A percentile compares a stretch with the other conserved stretches of the same genome.
Evolutionary conservation across 108 stramenopile species (phyloP).

Genomic region (Nitzschia sp.): DNA sequence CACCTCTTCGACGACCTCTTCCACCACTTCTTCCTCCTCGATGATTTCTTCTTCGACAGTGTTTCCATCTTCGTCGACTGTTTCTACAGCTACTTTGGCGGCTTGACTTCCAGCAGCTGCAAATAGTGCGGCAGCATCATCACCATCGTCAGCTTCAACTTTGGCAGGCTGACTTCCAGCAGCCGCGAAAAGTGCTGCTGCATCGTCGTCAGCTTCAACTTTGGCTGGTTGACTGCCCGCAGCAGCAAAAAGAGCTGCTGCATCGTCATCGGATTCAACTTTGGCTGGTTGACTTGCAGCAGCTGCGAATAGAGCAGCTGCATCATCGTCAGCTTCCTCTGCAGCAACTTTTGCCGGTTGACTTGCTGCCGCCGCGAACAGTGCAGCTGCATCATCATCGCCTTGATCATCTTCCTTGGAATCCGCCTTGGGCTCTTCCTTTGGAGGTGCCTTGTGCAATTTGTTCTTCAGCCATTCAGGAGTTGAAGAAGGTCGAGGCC

Average conservation of each 20-base stretch:
- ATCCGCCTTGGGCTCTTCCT: not conserved
- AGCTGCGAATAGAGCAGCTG: not conserved
- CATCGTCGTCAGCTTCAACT: not conserved
- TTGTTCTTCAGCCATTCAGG: constrained; percentile 10
- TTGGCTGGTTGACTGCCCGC: not conserved
- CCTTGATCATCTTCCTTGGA: not conserved
- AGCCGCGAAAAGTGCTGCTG: not conserved
- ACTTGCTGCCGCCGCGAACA: constrained; percentile 5
- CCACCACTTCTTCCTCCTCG: constrained; percentile 12
- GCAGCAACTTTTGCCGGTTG: not conserved
- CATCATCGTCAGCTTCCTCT: not conserved
- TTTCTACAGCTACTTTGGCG: not conserved
- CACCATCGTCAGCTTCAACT: not conserved
- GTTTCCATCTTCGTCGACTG: not conserved
- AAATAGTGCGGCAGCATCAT: constrained; percentile 23
- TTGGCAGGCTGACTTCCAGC: not conserved
- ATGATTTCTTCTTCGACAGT: constrained; percentile 10
- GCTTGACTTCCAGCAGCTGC: not conserved
- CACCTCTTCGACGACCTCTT: constrained; percentile 4
- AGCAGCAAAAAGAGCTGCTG: not conserved
- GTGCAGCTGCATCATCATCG: constrained; percentile 1
- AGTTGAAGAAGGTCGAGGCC: not conserved
- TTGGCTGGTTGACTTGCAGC: not conserved
- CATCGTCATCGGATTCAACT: not conserved
- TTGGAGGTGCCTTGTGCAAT: not conserved